phyloP scores from a whole-genome alignment of 441 rosid species.

The Omphalea diandra region DNA sequence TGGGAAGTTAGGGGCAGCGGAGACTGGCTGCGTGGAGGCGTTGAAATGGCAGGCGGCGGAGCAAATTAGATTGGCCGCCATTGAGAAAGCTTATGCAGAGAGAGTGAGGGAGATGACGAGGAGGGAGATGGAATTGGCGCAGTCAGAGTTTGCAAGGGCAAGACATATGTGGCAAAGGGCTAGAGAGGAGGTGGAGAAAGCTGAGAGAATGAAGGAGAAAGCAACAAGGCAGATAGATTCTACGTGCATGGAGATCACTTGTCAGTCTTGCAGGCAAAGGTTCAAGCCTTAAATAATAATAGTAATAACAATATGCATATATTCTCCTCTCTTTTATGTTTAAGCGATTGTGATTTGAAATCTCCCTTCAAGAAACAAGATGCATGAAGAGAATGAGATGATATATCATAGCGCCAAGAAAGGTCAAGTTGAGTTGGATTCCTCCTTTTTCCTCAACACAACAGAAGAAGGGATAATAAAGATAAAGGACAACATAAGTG shows the following conservation, averaged over 20 bases:
- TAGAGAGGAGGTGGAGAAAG: slow-evolving; percentile 75
- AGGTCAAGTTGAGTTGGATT: slow-evolving; percentile 33
- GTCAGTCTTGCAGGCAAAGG: slow-evolving; percentile 93
- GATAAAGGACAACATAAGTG: slow-evolving; percentile 11
- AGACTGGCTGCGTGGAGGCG: slow-evolving; percentile 47
- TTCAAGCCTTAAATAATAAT: slow-evolving; percentile 52
- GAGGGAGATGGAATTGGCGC: slow-evolving; percentile 92
- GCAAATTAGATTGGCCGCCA: slow-evolving; percentile 73
- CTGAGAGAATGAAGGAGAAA: slow-evolving; percentile 74
- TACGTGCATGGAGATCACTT: slow-evolving; percentile 90
- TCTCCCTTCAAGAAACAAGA: background rate
- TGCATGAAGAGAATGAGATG: too few relatives aligned
- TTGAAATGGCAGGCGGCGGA: slow-evolving; percentile 93
- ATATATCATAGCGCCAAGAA: too few relatives aligned
- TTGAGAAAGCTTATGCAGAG: slow-evolving; percentile 92
- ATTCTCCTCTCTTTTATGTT: background rate
- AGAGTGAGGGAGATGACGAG: slow-evolving; percentile 82
- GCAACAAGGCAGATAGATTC: slow-evolving; percentile 68
- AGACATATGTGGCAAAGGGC: slow-evolving; percentile 87
- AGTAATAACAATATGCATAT: background rate
- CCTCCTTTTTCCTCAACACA: slow-evolving; percentile 20
- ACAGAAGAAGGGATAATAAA: slow-evolving; percentile 16
- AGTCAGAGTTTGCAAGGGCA: slow-evolving; percentile 81
- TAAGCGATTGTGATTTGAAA: slow-evolving; percentile 1
- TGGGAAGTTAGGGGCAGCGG: slow-evolving; percentile 20